Base-by-base conservation (phyloP, 306 rosid genomes). In the Begonia peltatifolia region DNA sequence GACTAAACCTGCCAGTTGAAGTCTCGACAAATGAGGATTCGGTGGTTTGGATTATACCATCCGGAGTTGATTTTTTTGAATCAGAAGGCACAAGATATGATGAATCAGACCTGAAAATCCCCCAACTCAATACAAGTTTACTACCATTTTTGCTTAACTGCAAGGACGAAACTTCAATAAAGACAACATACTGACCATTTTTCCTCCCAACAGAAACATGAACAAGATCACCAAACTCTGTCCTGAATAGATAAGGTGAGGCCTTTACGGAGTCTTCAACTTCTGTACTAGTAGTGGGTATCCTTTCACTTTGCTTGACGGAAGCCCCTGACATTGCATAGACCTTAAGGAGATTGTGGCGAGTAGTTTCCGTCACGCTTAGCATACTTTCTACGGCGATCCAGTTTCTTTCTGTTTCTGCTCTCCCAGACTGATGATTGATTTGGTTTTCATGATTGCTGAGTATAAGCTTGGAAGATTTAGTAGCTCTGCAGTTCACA, bases 211-310 rank as follows among this genome's bases (percentile, higher is more conserved):
- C 95, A 68, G 59, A 65, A 59, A 78, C 94, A 52, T 62, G 76
- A 12, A 90, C 87, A 74, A 60, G 65, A 57, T 79, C 88, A 11
- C 77, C 84, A 44, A 42, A 63, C 60, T 85, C 94, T 18, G 95
- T 83, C 71, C 97, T 76, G 46, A 85, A 90, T 63, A 78, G 56
- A 70, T 72, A 90, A 42, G 70, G 54, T 65, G 71, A 72, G 22
- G 71, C 70, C 72, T 59, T 76, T 13, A 51, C 60, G 9, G 52
- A 55, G 16, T 67, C 76, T 70, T 72, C 68, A 46, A 53, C 61
- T 62, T 68, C 57, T 50, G 54, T 68, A 41, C 68, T 52, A 14
- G 52, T 12, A n/a, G 57, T 14, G 54, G 72, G 11, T 57, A 57
- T 57, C 30, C 59, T 59, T 63, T 66, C 60, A 44, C 53, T 54